Evolutionary conservation across 2,329 filamentous ascomycete genomes (phyloP).

Genomic region (Alternaria ventricosa): DNA sequence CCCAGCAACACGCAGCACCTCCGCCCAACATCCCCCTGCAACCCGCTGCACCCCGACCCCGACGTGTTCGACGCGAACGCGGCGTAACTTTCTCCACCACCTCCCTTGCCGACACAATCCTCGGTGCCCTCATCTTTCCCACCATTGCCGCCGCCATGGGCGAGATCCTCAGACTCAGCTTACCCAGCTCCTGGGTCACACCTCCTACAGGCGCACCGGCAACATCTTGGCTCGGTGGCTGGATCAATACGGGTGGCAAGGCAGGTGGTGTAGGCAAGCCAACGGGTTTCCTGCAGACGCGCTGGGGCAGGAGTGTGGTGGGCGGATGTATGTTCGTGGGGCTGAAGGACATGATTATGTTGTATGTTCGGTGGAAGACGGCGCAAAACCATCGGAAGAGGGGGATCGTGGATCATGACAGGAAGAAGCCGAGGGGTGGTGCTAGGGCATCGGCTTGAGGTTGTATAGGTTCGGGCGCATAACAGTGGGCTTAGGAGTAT

Average conservation of each 20-base stretch:
- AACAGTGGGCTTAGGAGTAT: neutral
- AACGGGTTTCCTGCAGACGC: constrained; percentile 76
- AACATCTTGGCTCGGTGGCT: constrained; percentile 32
- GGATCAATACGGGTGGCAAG: constrained; percentile 19
- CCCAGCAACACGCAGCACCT: constrained; percentile 33
- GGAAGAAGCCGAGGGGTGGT: neutral
- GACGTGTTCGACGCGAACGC: constrained; percentile 51
- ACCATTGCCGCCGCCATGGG: constrained; percentile 80
- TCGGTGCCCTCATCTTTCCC: constrained; percentile 80
- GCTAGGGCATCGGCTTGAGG: neutral
- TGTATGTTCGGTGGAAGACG: constrained; percentile 64
- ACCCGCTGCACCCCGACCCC: constrained; percentile 27
- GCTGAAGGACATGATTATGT: constrained; percentile 71
- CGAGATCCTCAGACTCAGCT: constrained; percentile 69
- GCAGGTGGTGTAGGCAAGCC: constrained; percentile 45
- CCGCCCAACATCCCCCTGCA: constrained; percentile 38
- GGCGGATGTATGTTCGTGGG: constrained; percentile 90
- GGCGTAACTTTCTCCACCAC: constrained; percentile 61
- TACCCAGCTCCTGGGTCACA: constrained; percentile 71
- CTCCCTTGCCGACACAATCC: constrained; percentile 64
- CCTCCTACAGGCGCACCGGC: constrained; percentile 47
- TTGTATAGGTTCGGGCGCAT: neutral
- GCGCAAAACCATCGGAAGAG: constrained; percentile 56
- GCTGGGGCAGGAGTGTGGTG: constrained; percentile 87
- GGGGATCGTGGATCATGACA: constrained; percentile 52